Conservation (phyloP, 2,329 filamentous ascomycete genomes). For the Alternaria atra region DNA sequence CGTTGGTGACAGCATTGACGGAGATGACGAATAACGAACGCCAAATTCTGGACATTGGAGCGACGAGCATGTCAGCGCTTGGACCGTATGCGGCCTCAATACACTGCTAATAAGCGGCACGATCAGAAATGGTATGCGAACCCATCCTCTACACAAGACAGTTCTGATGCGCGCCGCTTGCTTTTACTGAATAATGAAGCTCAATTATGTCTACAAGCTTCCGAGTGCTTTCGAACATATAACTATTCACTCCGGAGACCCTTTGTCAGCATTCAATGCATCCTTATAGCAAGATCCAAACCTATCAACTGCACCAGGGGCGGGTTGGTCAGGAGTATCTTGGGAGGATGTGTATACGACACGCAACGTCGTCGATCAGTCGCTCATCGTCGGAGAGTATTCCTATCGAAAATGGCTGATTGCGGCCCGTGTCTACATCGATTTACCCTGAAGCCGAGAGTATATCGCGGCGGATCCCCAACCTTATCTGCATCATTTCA, state of each 20-base stretch:
- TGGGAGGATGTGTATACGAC: neutral
- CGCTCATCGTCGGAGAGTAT: neutral
- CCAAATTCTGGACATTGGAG: neutral
- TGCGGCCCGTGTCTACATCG: neutral
- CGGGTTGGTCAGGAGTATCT: neutral
- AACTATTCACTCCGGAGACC: no score
- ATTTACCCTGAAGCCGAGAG: no score
- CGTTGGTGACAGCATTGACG: neutral
- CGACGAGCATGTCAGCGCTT: no score
- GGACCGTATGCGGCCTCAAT: neutral
- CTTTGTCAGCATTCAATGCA: neutral
- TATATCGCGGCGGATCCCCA: neutral
- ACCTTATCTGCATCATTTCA: neutral
- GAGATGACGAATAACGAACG: neutral
- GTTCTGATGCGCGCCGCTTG: neutral
- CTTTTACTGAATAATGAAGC: neutral
- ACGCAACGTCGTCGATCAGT: no score
- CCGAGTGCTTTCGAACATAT: neutral
- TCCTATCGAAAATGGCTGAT: neutral
- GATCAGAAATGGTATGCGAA: neutral
- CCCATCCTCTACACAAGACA: neutral
- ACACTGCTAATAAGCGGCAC: neutral
- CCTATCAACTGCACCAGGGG: neutral
- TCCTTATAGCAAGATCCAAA: no score
- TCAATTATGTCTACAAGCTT: neutral